Evolutionary conservation across 257 asterid genomes (phyloP).

Genomic region (Capsicum rhomboideum): DNA sequence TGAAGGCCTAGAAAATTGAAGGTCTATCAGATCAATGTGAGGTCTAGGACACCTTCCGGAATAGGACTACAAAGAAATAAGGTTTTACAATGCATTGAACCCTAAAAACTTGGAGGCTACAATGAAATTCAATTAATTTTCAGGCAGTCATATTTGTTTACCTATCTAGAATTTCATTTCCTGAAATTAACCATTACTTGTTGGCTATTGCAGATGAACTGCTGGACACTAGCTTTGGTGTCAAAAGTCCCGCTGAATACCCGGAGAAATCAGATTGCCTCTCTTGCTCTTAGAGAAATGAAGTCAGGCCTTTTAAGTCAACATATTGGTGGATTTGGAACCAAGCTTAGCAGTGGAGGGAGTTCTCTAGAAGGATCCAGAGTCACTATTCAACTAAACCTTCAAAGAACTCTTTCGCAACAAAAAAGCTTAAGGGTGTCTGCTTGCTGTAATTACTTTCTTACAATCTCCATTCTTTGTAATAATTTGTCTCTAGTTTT

Average conservation of each 20-base stretch:
- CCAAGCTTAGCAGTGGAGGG: conserved; percentile 17
- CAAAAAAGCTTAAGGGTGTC: conserved; percentile 25
- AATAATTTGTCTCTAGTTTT: neutral
- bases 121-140: neutral
- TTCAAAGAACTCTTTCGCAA: conserved; percentile 8
- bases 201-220: conserved; percentile 2
- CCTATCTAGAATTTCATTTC: neutral
- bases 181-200: neutral
- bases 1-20: neutral
- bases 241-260: neutral
- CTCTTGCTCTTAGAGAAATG: conserved; percentile 11
- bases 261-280: neutral
- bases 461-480: neutral
- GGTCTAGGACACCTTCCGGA: neutral
- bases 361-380: conserved; percentile 37
- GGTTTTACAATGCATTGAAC: neutral
- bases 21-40: neutral
- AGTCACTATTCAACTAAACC: conserved; percentile 12
- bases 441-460: conserved; percentile 54
- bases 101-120: neutral
- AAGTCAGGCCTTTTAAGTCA: conserved; percentile 8
- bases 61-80: neutral
- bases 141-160: neutral
- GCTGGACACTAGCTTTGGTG: neutral
- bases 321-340: conserved; percentile 15